Percentiles rank a stretch among this genome's conserved stretches.
These are phyloP conservation scores for Achlya hypogyna DNA, from an alignment of 352 stramenopile genomes.

Conservation along the genomic window DNA sequence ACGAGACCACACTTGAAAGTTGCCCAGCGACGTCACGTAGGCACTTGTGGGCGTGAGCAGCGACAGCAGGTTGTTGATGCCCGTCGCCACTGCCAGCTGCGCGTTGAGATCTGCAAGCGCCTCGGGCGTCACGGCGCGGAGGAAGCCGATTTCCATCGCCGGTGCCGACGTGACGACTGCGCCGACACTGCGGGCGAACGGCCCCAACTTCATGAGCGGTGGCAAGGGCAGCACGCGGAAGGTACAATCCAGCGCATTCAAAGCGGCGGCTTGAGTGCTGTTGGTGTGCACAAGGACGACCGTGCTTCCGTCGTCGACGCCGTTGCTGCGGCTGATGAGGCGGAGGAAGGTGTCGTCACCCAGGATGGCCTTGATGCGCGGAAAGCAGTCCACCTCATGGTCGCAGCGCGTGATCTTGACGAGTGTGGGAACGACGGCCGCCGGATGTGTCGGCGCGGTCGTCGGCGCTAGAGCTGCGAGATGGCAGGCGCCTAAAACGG, in stretches of 20 bases:
- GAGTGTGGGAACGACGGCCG: conserved; percentile 30
- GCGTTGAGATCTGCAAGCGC: conserved; percentile 32
- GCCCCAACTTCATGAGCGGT: conserved; percentile 53
- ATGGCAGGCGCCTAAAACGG: conserved; percentile 50
- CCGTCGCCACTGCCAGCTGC: conserved; percentile 30
- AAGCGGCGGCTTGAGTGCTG: conserved; percentile 21
- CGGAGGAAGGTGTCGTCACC: conserved; percentile 36
- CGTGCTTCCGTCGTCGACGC: conserved; percentile 25
- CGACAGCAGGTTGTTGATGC: conserved; percentile 57
- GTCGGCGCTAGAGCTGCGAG: conserved; percentile 35
- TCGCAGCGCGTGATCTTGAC: conserved; percentile 33
- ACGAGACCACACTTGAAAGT: conserved; percentile 50
- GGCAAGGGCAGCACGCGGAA: conserved; percentile 37
- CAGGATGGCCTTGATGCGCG: conserved; percentile 31
- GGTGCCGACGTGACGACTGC: conserved; percentile 32
- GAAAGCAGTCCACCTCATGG: conserved; percentile 40
- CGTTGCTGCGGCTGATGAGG: conserved; percentile 44
- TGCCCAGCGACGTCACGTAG: conserved; percentile 26
- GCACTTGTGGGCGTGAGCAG: conserved; percentile 22
- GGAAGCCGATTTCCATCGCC: conserved; percentile 49
- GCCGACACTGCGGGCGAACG: conserved; percentile 43
- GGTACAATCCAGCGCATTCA: conserved; percentile 41
- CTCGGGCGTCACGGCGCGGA: conserved; percentile 29
- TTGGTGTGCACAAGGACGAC: conserved; percentile 52
- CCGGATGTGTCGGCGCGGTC: conserved; percentile 12